Percentiles rank a stretch among this genome's conserved stretches.
Conservation (phyloP, 768 basidiomycete genomes). For the Suillus clintonianus region DNA sequence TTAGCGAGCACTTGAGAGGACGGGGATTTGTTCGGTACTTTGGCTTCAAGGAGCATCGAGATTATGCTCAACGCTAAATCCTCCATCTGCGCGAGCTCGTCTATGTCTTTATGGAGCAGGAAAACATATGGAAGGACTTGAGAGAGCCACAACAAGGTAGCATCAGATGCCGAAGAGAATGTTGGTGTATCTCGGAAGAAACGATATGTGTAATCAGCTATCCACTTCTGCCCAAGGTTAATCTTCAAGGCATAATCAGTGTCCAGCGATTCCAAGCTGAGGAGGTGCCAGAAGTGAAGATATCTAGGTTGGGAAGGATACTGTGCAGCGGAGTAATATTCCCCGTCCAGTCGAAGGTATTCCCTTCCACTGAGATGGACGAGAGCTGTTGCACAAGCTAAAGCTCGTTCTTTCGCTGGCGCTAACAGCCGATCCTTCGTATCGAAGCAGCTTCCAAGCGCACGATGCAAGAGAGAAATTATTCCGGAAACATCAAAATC, state of each 20-base stretch:
- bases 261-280: conserved; percentile 1
- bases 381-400: conserved; percentile 13
- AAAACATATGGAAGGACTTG: conserved; percentile 8
- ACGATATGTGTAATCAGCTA: conserved; percentile 3
- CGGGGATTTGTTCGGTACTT: background rate
- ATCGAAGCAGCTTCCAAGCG: conserved; percentile 10
- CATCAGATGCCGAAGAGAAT: conserved; percentile 2
- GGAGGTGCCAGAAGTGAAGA: conserved; percentile 4
- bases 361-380: conserved; percentile 9
- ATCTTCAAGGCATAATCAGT: conserved; percentile 5
- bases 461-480: conserved; percentile 7
- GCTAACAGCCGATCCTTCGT: conserved; percentile 1
- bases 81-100: conserved; percentile 2
- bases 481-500: conserved; percentile 9
- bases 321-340: conserved; percentile 3
- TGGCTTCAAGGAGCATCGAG: background rate
- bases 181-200: conserved; percentile 4
- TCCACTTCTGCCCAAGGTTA: conserved; percentile 2
- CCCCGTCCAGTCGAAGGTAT: conserved; percentile 4
- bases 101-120: conserved; percentile 2
- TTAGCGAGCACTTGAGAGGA: conserved; percentile 9
- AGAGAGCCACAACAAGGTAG: conserved; percentile 5
- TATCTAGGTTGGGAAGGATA: conserved; percentile 5
- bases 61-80: conserved; percentile 1
- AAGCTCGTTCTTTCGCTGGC: conserved; percentile 10